Evolutionary conservation across 192 early-diverging fungal species (phyloP).

Genomic region (Coemansia sp.): DNA sequence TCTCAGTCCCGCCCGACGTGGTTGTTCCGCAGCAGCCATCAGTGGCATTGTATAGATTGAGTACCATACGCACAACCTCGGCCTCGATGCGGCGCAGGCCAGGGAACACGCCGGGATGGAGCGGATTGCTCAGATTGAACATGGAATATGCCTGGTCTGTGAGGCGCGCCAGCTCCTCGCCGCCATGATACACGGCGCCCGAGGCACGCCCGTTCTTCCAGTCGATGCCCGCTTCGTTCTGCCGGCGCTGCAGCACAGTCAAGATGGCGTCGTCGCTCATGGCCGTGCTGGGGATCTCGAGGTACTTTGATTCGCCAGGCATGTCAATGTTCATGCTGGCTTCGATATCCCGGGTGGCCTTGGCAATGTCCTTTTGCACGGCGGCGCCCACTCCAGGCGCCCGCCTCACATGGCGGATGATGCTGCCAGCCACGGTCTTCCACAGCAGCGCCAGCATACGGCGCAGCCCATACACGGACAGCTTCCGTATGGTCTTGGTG

Average conservation of each 20-base stretch:
- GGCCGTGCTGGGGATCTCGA: constrained; percentile 59
- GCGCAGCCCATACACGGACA: constrained; percentile 35
- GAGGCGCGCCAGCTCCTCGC: constrained; percentile 68
- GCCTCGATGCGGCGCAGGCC: constrained; percentile 94
- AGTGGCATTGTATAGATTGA: constrained; percentile 77
- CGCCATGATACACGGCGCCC: constrained; percentile 92
- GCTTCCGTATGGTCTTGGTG: constrained; percentile 12
- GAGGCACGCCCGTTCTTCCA: constrained; percentile 85
- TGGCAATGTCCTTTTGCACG: constrained; percentile 71
- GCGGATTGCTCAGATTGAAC: constrained; percentile 80
- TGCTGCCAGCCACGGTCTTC: constrained; percentile 16
- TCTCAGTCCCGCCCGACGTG: constrained; percentile 93
- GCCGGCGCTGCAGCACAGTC: constrained; percentile 56
- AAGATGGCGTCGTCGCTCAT: constrained; percentile 57
- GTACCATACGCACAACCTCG: constrained; percentile 89
- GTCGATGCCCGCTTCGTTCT: constrained; percentile 57
- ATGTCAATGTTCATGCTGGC: constrained; percentile 63
- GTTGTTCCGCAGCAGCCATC: constrained; percentile 71
- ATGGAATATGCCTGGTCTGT: constrained; percentile 73
- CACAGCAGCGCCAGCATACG: constrained; percentile 20
- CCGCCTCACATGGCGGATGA: constrained; percentile 30
- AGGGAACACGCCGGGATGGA: constrained; percentile 94
- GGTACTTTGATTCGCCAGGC: constrained; percentile 58
- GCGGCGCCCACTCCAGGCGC: constrained; percentile 54
- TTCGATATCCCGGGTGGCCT: constrained; percentile 74